A percentile compares a stretch with the other conserved stretches of the same genome.
These are phyloP conservation scores for Neonectria magnoliae DNA, from an alignment of 2,329 filamentous ascomycete species.

Conservation along the genomic window DNA sequence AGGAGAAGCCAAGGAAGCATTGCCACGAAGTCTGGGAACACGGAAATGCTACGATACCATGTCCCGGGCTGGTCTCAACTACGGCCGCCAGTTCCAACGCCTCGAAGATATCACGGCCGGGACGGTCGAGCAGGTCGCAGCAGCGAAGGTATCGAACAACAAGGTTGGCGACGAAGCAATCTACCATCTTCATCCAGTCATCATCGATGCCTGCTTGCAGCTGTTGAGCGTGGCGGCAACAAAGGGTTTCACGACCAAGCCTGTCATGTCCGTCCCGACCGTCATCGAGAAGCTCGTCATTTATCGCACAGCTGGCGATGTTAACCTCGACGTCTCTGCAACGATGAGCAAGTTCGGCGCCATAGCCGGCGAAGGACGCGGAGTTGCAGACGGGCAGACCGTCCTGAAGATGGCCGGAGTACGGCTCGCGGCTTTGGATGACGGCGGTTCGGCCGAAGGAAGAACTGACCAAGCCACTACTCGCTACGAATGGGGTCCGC, in stretches of 20 bases:
- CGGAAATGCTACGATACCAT: constrained; percentile 42
- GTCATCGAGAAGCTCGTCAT: constrained; percentile 36
- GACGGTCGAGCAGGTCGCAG: constrained; percentile 30
- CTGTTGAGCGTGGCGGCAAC: constrained; percentile 21
- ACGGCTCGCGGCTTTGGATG: constrained; percentile 37
- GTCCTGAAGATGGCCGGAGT: constrained; percentile 31
- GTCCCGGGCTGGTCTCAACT: constrained; percentile 44
- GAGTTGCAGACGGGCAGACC: background rate
- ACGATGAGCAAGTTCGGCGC: constrained; percentile 3
- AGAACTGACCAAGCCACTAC: constrained; percentile 42
- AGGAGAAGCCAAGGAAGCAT: background rate
- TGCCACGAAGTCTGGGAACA: constrained; percentile 34
- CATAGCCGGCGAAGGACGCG: background rate
- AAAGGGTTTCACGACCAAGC: constrained; percentile 35
- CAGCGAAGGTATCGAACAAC: constrained; percentile 25
- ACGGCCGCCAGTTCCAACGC: constrained; percentile 45
- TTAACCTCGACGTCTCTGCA: constrained; percentile 1
- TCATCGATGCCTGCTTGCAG: constrained; percentile 18
- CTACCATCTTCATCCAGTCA: constrained; percentile 51
- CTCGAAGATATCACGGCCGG: constrained; percentile 32
- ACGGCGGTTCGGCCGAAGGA: constrained; percentile 26
- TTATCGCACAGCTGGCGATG: too few relatives aligned
- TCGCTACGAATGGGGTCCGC: constrained; percentile 44
- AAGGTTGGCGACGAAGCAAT: constrained; percentile 34
- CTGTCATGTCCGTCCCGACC: constrained; percentile 39